These are phyloP conservation scores for Graphilbum fragrans DNA, from an alignment of 2,329 filamentous ascomycete species.

Conservation along the genomic window DNA sequence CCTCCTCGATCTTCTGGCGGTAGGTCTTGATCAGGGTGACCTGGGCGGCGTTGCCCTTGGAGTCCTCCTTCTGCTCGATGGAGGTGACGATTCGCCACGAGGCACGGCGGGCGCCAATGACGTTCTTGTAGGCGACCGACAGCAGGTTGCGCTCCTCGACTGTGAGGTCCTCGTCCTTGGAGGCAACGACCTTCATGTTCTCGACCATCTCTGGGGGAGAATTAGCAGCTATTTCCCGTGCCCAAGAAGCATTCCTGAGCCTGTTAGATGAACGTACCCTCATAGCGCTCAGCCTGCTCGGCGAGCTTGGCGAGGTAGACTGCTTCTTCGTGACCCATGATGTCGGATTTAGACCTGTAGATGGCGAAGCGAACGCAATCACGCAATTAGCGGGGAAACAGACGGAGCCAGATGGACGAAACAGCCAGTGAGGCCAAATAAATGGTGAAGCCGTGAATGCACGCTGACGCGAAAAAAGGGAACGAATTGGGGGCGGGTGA, in stretches of 20 bases:
- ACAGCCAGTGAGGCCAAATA: neutral
- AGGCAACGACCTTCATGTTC: constrained; percentile 98
- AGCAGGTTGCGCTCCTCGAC: constrained; percentile 97
- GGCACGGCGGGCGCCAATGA: constrained; percentile 90
- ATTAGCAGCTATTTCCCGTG: neutral
- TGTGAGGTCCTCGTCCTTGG: constrained; percentile 68
- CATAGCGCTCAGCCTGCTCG: constrained; percentile 99
- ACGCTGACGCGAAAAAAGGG: too few species aligned
- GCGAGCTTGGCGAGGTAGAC: constrained; percentile 99
- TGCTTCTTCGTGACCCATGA: constrained; percentile 98
- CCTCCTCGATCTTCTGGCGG: constrained; percentile 94
- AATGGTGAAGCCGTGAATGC: too few species aligned
- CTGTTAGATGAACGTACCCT: constrained; percentile 54
- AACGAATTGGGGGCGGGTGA: too few species aligned
- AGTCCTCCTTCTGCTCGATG: constrained; percentile 99
- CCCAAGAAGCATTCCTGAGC: neutral
- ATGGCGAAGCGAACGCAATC: constrained; percentile 1
- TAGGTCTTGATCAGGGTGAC: constrained; percentile 93
- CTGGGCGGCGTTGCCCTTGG: constrained; percentile 90
- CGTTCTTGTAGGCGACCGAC: constrained; percentile 98
- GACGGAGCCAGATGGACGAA: neutral
- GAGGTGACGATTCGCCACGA: constrained; percentile 98
- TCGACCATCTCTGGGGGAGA: constrained; percentile 79
- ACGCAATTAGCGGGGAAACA: neutral
- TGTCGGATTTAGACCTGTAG: constrained; percentile 31